Conservation (phyloP, 2,329 filamentous ascomycete genomes). For the Pyrenophora tritici-repentis region DNA sequence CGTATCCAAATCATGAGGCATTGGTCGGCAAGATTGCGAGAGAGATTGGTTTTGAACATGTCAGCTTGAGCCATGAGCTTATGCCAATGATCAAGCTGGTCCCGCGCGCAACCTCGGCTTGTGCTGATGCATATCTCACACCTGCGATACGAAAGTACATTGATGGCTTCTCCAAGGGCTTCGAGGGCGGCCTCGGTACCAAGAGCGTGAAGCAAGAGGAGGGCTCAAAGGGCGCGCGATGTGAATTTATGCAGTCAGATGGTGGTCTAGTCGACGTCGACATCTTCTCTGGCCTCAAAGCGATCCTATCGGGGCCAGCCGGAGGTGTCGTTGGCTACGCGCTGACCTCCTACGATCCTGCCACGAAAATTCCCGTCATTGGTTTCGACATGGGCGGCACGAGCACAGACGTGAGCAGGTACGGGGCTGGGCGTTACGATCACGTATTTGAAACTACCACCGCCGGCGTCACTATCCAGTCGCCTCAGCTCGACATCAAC, state of each 20-base stretch:
- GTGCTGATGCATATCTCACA: conserved; percentile 79
- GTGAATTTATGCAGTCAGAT: conserved; percentile 95
- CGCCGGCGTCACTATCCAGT: conserved; percentile 91
- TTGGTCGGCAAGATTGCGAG: conserved; percentile 75
- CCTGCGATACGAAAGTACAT: conserved; percentile 80
- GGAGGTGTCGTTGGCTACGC: conserved; percentile 93
- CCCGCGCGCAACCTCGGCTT: conserved; percentile 74
- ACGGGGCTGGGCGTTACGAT: conserved; percentile 82
- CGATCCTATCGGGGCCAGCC: conserved; percentile 88
- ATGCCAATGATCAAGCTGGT: conserved; percentile 91
- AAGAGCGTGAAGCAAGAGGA: conserved; percentile 71
- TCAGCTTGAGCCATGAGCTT: conserved; percentile 78
- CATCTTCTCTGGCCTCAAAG: conserved; percentile 81
- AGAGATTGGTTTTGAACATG: conserved; percentile 81
- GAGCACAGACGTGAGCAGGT: conserved; percentile 87
- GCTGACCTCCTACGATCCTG: conserved; percentile 83
- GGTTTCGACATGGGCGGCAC: conserved; percentile 97
- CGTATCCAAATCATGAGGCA: conserved; percentile 84
- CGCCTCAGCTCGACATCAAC: conserved; percentile 91
- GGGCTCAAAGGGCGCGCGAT: conserved; percentile 73
- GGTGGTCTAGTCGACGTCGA: conserved; percentile 74
- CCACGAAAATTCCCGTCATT: conserved; percentile 83
- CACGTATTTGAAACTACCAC: conserved; percentile 95
- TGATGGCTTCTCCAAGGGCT: conserved; percentile 76
- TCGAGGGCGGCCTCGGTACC: conserved; percentile 77